Base-by-base conservation (phyloP, 352 stramenopile genomes). In the Phytophthora pinifolia region DNA sequence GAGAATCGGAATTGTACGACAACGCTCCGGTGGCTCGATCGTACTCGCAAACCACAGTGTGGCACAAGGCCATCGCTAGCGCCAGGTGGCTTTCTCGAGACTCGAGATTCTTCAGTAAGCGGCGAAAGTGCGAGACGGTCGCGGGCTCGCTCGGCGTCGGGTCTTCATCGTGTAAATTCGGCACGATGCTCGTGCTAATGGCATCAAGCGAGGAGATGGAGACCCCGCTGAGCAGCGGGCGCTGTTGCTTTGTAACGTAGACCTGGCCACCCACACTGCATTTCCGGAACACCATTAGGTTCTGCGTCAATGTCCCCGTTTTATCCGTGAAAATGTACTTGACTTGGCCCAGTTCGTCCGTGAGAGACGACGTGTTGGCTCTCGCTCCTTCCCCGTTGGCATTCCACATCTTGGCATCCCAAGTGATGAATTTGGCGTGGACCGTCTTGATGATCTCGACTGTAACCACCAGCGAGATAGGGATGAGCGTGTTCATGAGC, bases 201-300 rank as follows among this genome's bases (percentile, higher is more conserved):
- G 49, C 39, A 46, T 80, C 68, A 0, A 79, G 48, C 3, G 72
- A 67, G 14, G 73, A 65, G 17, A 81, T 69, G 8, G 72, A 80
- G 6, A 75, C 46, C 1, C 55, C 36, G 27, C 61, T 70, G 4
- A 65, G 42, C 12, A 67, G n/a, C 2, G 45, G 32, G 15, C 46
- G 57, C 27, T 55, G 57, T 27, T 53, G 45, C 15, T 54, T 52
- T 2, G 75, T 61, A 8, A 85, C 76, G 67, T 96, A 98, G n/a
- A 94, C 56, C 6, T 72, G 59, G 15, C 92, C 89, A 46, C 88
- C 86, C 12, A 98, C 88, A 54, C 85, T 97, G 59, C 92, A 98
- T 49, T 94, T 91, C 33, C 97, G 96, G 59, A 99, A 98, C 42
- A 93, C 83, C 94, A 98, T 98, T 37, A 89, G 76, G 60, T 98